These are phyloP conservation scores for Ceratocystis cacaofunesta DNA, from an alignment of 2,329 filamentous ascomycete species.

Conservation along the genomic window DNA sequence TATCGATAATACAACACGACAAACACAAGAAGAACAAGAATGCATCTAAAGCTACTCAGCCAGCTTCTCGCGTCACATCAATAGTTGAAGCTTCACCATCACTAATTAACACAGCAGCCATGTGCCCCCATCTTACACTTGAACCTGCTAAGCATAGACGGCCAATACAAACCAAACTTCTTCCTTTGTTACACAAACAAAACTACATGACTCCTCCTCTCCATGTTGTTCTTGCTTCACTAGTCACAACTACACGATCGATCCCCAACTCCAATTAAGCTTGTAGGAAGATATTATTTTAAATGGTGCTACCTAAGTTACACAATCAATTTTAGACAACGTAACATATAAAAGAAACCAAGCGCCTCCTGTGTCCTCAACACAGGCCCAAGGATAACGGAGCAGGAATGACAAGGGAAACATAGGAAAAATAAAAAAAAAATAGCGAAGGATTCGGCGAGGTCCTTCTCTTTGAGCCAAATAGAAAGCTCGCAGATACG, in stretches of 20 bases:
- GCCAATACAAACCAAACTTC: too few species aligned
- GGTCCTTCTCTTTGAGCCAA: constrained; percentile 1
- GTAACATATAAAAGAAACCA: neutral
- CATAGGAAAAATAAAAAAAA: neutral
- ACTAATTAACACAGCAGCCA: too few species aligned
- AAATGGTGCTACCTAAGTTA: neutral
- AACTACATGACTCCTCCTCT: neutral
- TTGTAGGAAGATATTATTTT: neutral
- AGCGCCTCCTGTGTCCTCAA: constrained; percentile 3
- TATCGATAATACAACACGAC: too few species aligned
- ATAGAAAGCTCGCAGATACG: neutral
- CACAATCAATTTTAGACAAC: constrained; percentile 3
- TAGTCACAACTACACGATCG: too few species aligned
- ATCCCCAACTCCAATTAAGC: neutral
- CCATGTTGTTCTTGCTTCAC: neutral
- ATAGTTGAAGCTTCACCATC: too few species aligned
- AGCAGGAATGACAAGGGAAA: neutral
- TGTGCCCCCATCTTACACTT: too few species aligned
- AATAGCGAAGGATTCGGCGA: constrained; percentile 1
- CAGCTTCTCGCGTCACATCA: too few species aligned
- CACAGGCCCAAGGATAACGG: neutral
- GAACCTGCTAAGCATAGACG: too few species aligned
- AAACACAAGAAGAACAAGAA: too few species aligned
- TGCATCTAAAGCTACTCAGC: too few species aligned
- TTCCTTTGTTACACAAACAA: too few species aligned